Evolutionary conservation across 2,329 filamentous ascomycete species (phyloP), one percentile per base, ranked within the genome.

Genomic region (Helminthosporium solani): DNA sequence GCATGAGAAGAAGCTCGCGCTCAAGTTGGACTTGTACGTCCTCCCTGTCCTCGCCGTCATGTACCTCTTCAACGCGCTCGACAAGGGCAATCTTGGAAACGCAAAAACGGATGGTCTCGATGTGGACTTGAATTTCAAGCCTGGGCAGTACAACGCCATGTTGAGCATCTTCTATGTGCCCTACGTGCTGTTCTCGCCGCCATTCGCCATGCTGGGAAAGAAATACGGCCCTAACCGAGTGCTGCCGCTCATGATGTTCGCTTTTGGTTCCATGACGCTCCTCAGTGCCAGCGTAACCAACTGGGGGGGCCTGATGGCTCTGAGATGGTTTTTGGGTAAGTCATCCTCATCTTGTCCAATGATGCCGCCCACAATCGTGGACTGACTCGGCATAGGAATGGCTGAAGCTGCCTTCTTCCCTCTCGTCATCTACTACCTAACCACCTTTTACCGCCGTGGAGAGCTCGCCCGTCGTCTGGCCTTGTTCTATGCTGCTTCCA

Each of bases 401-500:
- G 75, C 82, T 0, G 85, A 88, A 60, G 76, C 77, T 1, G 85
- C 80, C 2, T 88, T 88, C 70, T 88, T 87, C 60, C 85, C 86
- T 0, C 70, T 86, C 3, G 84, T 87, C 16, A 83, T 83, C 49
- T 84, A 83, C 66, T 84, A 84, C 50, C 63, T 75, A 39, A 76
- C 74, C 0, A 73, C 72, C 1, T 89, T 89, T 66, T 90, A 90
- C 65, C 80, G 84, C 14, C 79, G 86, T 43, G 82, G 81, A 25
- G 86, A 90, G 63, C 77, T 90, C 2, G 86, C 85, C 5, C 76
- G 86, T 7, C 80, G 86, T 2, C 74, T 89, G 1, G 85, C 85
- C 28, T 72, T 89, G 47, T 90, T 90, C 71, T 91, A 90, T 57
- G 87, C 86, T 0, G 86, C 86, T 0, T 84, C 80, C 19, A 87